These are phyloP conservation scores for Vigna unguiculata DNA, from an alignment of 306 rosid species.

Conservation along the genomic window DNA sequence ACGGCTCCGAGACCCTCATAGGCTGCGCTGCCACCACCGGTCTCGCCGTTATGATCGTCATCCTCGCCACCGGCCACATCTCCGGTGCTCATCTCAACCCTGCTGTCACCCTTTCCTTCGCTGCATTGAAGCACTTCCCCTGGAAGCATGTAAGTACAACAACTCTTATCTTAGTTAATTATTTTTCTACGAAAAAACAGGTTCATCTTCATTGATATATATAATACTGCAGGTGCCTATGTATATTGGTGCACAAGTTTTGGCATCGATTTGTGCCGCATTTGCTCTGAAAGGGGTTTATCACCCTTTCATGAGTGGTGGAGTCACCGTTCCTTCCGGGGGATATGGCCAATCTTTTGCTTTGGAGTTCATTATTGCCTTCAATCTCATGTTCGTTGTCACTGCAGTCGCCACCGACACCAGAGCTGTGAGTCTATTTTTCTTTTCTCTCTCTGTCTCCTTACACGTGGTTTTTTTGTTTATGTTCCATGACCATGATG, in stretches of 20 bases:
- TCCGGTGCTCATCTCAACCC: slow-evolving; percentile 97
- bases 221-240: slow-evolving; percentile 65
- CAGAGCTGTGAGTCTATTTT: slow-evolving; percentile 67
- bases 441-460: no score
- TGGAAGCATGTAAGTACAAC: slow-evolving; percentile 63
- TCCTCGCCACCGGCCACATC: slow-evolving; percentile 85
- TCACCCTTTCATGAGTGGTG: slow-evolving; percentile 64
- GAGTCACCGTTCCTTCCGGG: slow-evolving; percentile 84
- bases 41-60: slow-evolving; percentile 82
- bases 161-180: background rate
- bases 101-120: slow-evolving; percentile 82
- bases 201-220: background rate
- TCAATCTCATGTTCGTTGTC: slow-evolving; percentile 93
- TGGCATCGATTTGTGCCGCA: slow-evolving; percentile 75
- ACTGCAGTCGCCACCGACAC: slow-evolving; percentile 96
- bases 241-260: slow-evolving; percentile 72
- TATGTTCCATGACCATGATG: background rate
- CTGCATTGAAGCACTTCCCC: slow-evolving; percentile 89
- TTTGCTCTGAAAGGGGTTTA: slow-evolving; percentile 59
- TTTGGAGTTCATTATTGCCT: slow-evolving; percentile 75
- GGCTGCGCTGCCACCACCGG: slow-evolving; percentile 82
- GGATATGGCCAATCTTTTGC: slow-evolving; percentile 79
- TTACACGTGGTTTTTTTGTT: background rate
- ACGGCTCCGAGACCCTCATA: slow-evolving; percentile 67
- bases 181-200: no score